A percentile compares a stretch with the other conserved stretches of the same genome.
Conservation (phyloP, 2,329 filamentous ascomycete genomes). For the Hypoxylon sp. region DNA sequence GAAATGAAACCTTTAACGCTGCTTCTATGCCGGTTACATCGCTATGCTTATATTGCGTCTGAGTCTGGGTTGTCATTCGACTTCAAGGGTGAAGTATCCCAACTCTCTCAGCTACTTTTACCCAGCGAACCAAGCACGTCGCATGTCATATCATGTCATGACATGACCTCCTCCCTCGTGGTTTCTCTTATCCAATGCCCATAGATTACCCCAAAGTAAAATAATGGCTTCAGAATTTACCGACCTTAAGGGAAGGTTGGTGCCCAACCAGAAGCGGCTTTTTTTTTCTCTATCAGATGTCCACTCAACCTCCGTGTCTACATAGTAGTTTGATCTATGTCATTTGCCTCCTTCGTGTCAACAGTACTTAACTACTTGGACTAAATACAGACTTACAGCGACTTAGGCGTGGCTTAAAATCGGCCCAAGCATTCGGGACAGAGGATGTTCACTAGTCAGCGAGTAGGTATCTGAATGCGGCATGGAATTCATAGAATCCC, state of each 20-base stretch:
- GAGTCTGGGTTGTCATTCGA: background rate
- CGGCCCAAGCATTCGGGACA: conserved; percentile 5
- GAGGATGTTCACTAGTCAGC: background rate
- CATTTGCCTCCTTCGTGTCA: too few species aligned
- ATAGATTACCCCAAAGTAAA: too few species aligned
- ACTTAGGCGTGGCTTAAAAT: background rate
- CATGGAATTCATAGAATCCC: conserved; percentile 1
- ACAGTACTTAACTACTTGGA: too few species aligned
- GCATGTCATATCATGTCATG: too few species aligned
- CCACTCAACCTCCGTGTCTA: conserved; percentile 3
- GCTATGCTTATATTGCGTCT: conserved; percentile 4
- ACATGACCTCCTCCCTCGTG: too few species aligned
- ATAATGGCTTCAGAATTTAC: conserved; percentile 2
- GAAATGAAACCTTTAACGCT: background rate
- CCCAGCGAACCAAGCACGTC: too few species aligned
- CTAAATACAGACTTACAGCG: too few species aligned
- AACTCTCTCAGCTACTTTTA: too few species aligned
- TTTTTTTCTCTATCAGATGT: background rate
- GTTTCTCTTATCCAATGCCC: too few species aligned
- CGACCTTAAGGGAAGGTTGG: background rate
- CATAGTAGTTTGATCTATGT: conserved; percentile 2
- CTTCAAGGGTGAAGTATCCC: conserved; percentile 1
- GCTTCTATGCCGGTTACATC: conserved; percentile 1
- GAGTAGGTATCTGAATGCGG: conserved; percentile 10
- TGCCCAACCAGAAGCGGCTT: background rate